Percentiles rank a stretch among this genome's conserved stretches.
These are phyloP conservation scores for Sporopachydermia quercuum DNA, from an alignment of 805 yeast species.

Conservation along the genomic window DNA sequence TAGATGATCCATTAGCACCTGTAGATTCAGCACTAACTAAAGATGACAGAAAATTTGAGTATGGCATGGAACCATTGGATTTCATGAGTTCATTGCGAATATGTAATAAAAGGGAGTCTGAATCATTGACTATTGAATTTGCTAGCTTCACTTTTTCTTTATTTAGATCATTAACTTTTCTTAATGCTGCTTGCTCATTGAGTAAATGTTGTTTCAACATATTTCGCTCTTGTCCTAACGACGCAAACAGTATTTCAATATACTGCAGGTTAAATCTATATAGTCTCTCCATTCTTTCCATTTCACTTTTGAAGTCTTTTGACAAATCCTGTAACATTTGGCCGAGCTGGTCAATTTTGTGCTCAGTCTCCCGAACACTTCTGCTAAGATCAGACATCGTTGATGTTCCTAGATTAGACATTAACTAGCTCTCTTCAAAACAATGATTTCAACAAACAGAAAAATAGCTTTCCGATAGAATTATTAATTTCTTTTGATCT, in stretches of 20 bases:
- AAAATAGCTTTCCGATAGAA: too few species aligned
- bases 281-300: background rate
- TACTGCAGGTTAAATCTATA: slow-evolving; percentile 1
- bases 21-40: background rate
- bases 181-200: background rate
- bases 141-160: background rate
- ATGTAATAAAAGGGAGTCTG: background rate
- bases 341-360: background rate
- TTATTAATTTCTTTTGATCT: too few species aligned
- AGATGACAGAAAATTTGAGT: background rate
- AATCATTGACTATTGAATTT: background rate
- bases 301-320: background rate
- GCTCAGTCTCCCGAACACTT: background rate
- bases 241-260: background rate
- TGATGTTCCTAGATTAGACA: too few species aligned
- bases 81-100: slow-evolving; percentile 1
- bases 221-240: background rate
- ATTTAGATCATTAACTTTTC: background rate
- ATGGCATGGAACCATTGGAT: slow-evolving; percentile 1
- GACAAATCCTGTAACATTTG: slow-evolving; percentile 1
- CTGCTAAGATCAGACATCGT: background rate
- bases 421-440: too few species aligned
- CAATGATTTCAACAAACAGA: too few species aligned
- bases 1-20: background rate
- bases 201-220: slow-evolving; percentile 1